Evolutionary conservation across 441 rosid genomes (phyloP).

Genomic region (Eutrema salsugineum): DNA sequence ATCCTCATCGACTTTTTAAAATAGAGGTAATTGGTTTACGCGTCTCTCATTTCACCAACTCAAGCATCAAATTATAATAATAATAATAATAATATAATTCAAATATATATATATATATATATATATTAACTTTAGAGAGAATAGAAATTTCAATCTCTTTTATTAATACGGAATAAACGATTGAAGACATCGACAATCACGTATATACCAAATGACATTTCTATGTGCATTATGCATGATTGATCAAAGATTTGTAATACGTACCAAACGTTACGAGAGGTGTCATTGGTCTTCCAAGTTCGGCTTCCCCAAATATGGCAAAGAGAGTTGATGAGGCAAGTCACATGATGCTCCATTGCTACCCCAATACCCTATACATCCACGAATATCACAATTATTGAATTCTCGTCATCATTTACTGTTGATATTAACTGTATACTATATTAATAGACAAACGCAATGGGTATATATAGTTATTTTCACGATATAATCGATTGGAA

Average conservation of each 20-base stretch:
- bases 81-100: no score
- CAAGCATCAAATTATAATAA: neutral
- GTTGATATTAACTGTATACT: neutral
- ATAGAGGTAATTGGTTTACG: neutral
- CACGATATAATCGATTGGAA: neutral
- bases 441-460: neutral
- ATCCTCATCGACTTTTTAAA: neutral
- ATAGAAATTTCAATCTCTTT: neutral
- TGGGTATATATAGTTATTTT: neutral
- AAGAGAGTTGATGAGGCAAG: slow-evolving; percentile 31
- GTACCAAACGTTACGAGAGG: slow-evolving; percentile 37
- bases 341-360: slow-evolving; percentile 35
- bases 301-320: slow-evolving; percentile 37
- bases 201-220: neutral
- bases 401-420: neutral
- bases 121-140: neutral
- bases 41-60: neutral
- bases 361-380: slow-evolving; percentile 32
- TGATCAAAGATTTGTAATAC: neutral
- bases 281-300: slow-evolving; percentile 33
- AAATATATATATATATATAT: no score
- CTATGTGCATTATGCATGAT: neutral
- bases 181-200: neutral
- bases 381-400: neutral
- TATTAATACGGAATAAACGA: neutral